Percentiles rank a stretch among this genome's conserved stretches.
Conservation (phyloP, 1,139 yeast species). For the Yamadazyma oceani region DNA sequence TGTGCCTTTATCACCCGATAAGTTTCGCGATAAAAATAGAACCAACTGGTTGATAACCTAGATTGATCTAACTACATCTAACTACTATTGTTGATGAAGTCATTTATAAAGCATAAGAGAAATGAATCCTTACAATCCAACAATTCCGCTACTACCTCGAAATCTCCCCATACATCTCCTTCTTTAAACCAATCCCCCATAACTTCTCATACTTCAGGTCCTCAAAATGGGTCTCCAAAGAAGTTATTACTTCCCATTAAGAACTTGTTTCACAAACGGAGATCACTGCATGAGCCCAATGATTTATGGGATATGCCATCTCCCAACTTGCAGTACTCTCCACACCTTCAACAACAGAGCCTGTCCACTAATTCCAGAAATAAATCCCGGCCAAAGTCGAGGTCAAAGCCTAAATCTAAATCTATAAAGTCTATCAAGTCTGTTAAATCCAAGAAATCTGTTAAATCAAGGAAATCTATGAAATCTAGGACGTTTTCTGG, state of each 20-base stretch:
- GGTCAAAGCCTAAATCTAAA: neutral
- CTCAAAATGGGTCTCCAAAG: conserved; percentile 37
- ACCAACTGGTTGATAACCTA: too few relatives aligned
- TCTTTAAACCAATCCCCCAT: conserved; percentile 15
- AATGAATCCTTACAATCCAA: conserved; percentile 22
- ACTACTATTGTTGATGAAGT: conserved; percentile 35
- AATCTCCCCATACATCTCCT: conserved; percentile 26
- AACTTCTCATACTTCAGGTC: conserved; percentile 10
- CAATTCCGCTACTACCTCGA: conserved; percentile 10
- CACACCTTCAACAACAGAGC: neutral
- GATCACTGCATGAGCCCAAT: conserved; percentile 10
- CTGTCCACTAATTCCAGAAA: conserved; percentile 1
- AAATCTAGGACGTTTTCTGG: conserved; percentile 5
- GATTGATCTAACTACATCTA: too few relatives aligned
- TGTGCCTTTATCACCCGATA: too few relatives aligned
- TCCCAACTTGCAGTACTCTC: neutral
- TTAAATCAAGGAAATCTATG: conserved; percentile 7
- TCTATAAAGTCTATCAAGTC: neutral
- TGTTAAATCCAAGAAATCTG: conserved; percentile 3
- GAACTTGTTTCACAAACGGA: conserved; percentile 30
- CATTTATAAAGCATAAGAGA: conserved; percentile 47
- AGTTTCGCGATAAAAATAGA: conserved; percentile 7
- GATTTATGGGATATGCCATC: conserved; percentile 3
- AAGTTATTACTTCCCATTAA: conserved; percentile 44
- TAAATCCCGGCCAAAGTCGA: too few relatives aligned